phyloP scores from a whole-genome alignment of 2,329 filamentous ascomycete species.

The Colletotrichum musae region DNA sequence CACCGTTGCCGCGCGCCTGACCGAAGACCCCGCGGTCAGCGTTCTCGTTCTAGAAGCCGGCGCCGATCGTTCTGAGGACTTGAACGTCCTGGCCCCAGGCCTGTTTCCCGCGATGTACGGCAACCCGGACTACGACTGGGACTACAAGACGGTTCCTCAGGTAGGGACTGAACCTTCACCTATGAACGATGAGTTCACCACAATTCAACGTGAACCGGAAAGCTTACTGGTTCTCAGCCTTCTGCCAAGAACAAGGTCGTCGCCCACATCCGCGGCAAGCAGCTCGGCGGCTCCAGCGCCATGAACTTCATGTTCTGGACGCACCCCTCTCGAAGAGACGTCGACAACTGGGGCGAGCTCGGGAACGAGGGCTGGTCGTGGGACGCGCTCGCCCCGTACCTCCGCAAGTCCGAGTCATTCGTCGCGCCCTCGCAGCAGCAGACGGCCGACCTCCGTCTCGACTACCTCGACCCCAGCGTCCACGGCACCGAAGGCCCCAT shows the following conservation, averaged over 20 bases:
- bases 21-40: conserved; percentile 48
- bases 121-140: conserved; percentile 43
- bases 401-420: conserved; percentile 24
- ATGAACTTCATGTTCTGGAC: conserved; percentile 72
- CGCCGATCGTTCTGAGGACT: conserved; percentile 38
- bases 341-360: conserved; percentile 70
- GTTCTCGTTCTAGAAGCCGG: conserved; percentile 42
- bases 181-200: background rate
- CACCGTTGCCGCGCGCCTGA: conserved; percentile 63
- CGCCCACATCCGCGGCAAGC: conserved; percentile 39
- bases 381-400: conserved; percentile 52
- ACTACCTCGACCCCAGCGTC: conserved; percentile 14
- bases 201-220: background rate
- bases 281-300: conserved; percentile 73
- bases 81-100: conserved; percentile 40
- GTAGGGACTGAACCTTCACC: conserved; percentile 5
- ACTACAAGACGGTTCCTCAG: conserved; percentile 44
- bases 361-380: conserved; percentile 73
- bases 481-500: conserved; percentile 28
- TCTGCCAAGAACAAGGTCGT: conserved; percentile 28
- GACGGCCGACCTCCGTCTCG: conserved; percentile 11
- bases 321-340: conserved; percentile 62
- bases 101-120: conserved; percentile 43
- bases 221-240: background rate
- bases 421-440: conserved; percentile 14